A percentile compares a stretch with the other conserved stretches of the same genome.
phyloP scores from a whole-genome alignment of 495 filamentous ascomycete species.

The Cercophora samala region DNA sequence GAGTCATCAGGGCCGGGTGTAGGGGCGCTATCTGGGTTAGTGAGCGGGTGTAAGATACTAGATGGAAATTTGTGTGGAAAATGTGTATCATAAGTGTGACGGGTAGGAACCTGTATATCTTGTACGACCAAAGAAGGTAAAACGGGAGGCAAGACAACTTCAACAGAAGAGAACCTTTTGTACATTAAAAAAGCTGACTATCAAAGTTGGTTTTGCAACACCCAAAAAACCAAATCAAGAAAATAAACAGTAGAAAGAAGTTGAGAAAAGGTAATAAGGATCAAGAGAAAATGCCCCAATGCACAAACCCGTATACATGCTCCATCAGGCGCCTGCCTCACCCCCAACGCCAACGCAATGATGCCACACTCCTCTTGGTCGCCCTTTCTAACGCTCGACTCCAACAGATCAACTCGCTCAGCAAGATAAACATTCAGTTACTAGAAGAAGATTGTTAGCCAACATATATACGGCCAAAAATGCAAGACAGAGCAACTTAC shows the following conservation, averaged over 20 bases:
- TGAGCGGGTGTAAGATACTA: conserved; percentile 62
- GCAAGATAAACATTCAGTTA: conserved; percentile 12
- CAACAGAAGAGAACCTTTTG: background rate
- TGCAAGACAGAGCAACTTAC: conserved; percentile 54
- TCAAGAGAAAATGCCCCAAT: background rate
- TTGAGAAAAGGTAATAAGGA: background rate
- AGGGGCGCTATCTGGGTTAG: conserved; percentile 90
- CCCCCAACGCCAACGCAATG: conserved; percentile 5
- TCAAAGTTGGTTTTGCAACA: background rate
- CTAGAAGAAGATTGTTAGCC: conserved; percentile 7
- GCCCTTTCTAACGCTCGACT: background rate
- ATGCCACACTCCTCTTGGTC: background rate
- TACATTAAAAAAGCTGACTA: background rate
- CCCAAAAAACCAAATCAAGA: background rate
- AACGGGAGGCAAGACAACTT: background rate
- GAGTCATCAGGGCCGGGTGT: conserved; percentile 82
- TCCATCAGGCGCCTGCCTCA: background rate
- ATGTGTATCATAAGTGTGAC: background rate
- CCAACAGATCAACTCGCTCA: background rate
- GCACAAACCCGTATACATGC: background rate
- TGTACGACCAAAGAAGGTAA: background rate
- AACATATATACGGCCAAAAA: background rate
- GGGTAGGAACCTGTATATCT: background rate
- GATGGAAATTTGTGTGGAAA: background rate
- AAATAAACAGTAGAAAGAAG: conserved; percentile 1